phyloP scores from a whole-genome alignment of 192 early-diverging fungal genomes.

The Gigaspora rosea region DNA sequence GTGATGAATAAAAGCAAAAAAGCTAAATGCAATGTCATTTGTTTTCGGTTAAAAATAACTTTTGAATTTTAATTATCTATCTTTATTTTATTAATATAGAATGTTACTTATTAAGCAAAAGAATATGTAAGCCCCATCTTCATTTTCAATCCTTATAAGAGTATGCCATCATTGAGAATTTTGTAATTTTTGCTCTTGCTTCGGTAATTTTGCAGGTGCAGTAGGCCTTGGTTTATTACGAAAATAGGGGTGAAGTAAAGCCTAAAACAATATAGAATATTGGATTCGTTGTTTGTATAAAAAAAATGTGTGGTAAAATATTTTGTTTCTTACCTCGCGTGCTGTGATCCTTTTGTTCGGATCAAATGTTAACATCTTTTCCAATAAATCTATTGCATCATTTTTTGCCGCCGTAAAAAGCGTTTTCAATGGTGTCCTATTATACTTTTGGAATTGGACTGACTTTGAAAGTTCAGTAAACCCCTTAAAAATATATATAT shows the following conservation, averaged over 20 bases:
- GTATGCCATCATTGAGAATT: neutral
- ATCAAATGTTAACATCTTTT: constrained; percentile 84
- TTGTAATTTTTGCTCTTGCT: constrained; percentile 25
- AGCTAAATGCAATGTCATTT: too few relatives aligned
- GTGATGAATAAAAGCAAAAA: too few relatives aligned
- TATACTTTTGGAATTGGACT: constrained; percentile 72
- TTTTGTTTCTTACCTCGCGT: constrained; percentile 57
- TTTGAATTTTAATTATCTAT: too few relatives aligned
- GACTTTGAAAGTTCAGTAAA: constrained; percentile 71
- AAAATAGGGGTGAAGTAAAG: constrained; percentile 75
- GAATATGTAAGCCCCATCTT: too few relatives aligned
- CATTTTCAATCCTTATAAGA: too few relatives aligned
- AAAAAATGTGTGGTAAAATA: neutral
- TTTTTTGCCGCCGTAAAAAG: constrained; percentile 83
- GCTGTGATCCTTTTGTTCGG: constrained; percentile 81
- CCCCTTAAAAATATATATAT: constrained; percentile 44
- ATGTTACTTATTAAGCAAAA: too few relatives aligned
- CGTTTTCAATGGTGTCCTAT: constrained; percentile 66
- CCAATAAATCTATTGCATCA: constrained; percentile 86
- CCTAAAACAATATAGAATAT: constrained; percentile 41
- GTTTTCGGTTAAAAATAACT: too few relatives aligned
- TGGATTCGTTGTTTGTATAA: neutral
- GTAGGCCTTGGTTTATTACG: constrained; percentile 74
- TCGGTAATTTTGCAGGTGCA: constrained; percentile 62
- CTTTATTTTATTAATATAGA: too few relatives aligned